These are phyloP conservation scores for Echinosophora koreensis DNA, from an alignment of 306 rosid species.

Conservation along the genomic window DNA sequence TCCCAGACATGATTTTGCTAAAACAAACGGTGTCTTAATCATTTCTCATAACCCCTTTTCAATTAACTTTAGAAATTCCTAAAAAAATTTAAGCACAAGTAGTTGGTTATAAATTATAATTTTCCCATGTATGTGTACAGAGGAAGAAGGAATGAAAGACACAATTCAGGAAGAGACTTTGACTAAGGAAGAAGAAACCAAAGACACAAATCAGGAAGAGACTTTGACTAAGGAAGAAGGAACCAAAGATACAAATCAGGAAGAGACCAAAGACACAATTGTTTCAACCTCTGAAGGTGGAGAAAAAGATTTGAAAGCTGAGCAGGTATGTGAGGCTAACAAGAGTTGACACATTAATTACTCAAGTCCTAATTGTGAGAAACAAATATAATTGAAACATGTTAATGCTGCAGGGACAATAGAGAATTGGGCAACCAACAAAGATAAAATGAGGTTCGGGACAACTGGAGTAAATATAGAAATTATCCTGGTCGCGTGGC, in stretches of 20 bases:
- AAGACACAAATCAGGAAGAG: slow-evolving; percentile 4
- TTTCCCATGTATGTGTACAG: slow-evolving; percentile 38
- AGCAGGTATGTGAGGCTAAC: slow-evolving; percentile 41
- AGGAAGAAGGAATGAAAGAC: slow-evolving; percentile 38
- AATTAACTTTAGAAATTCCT: not conserved
- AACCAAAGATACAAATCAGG: not conserved
- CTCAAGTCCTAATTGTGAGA: not conserved
- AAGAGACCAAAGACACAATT: slow-evolving; percentile 24
- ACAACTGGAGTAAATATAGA: not conserved
- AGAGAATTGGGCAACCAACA: slow-evolving; percentile 6
- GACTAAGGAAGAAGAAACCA: slow-evolving; percentile 35
- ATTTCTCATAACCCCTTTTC: not conserved
- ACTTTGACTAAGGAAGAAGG: slow-evolving; percentile 13
- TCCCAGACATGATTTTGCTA: no score
- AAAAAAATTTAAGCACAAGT: not conserved
- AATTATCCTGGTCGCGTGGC: not conserved
- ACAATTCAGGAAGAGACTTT: slow-evolving; percentile 16
- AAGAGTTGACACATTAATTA: not conserved
- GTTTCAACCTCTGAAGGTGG: slow-evolving; percentile 47
- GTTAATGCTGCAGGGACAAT: slow-evolving; percentile 39
- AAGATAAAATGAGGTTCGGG: slow-evolving; percentile 4
- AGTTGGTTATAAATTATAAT: not conserved
- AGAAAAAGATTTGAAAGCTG: slow-evolving; percentile 37
- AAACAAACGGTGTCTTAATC: no score
- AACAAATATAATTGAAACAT: not conserved